Evolutionary conservation across 1,139 yeast species (phyloP).

Genomic region (Sugiyamaella grinbergsii): DNA sequence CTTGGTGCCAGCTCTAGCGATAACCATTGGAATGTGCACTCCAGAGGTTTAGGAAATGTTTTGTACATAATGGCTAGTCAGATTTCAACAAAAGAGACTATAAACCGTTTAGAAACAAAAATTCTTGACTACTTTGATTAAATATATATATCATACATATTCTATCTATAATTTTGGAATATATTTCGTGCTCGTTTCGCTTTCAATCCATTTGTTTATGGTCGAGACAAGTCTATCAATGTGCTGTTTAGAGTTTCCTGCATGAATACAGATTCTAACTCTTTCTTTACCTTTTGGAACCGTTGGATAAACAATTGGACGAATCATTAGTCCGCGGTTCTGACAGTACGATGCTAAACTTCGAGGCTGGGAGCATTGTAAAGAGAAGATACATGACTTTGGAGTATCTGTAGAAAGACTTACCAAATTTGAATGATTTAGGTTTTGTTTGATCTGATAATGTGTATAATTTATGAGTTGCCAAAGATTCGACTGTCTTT

Average conservation of each 20-base stretch:
- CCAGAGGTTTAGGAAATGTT: slow-evolving; percentile 33
- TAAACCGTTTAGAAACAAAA: slow-evolving; percentile 17
- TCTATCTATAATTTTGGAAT: neutral
- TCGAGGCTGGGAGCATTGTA: slow-evolving; percentile 31
- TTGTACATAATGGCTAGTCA: slow-evolving; percentile 32
- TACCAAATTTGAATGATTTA: slow-evolving; percentile 5
- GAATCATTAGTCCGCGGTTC: slow-evolving; percentile 30
- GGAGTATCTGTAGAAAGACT: slow-evolving; percentile 18
- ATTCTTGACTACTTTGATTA: slow-evolving; percentile 10
- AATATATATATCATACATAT: neutral
- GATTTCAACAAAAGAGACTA: slow-evolving; percentile 19
- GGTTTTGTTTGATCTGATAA: slow-evolving; percentile 4
- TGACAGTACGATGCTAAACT: slow-evolving; percentile 31
- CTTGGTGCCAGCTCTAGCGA: slow-evolving; percentile 3
- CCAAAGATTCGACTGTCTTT: slow-evolving; percentile 7
- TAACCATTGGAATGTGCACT: slow-evolving; percentile 29
- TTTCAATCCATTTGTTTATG: slow-evolving; percentile 23
- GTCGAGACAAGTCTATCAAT: slow-evolving; percentile 27
- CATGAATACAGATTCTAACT: slow-evolving; percentile 35
- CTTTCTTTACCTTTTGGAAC: slow-evolving; percentile 37
- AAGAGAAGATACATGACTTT: slow-evolving; percentile 30
- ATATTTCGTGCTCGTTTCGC: neutral
- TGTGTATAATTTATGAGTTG: slow-evolving; percentile 16
- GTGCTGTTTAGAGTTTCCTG: slow-evolving; percentile 28
- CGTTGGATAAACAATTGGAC: slow-evolving; percentile 38